Base-by-base conservation (phyloP, 192 early-diverging fungal species). In the Dissophora ornata region DNA sequence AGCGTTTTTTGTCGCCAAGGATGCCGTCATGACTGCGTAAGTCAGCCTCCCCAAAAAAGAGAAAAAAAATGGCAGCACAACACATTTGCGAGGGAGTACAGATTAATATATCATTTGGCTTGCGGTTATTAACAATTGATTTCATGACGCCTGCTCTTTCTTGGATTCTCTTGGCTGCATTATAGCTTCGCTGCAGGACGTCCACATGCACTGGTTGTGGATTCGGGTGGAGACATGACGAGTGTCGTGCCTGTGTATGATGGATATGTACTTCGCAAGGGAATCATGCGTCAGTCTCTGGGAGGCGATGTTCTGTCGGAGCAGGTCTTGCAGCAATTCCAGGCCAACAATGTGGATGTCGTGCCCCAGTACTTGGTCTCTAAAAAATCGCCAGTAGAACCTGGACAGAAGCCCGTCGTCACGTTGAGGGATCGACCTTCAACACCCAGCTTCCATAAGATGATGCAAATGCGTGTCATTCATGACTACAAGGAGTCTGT, bases 211-310 rank as follows among this genome's bases (percentile, higher is more conserved):
- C 83, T 99, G 22, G 94, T 99, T 29, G 68, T 99, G 48, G 96
- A 98, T 71, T 96, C 93, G 30, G 98, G 98, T 15, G 95, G 91
- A 67, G 84, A 89, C 34, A 89, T 83, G 50, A 94, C 95, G 1
- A 97, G 94, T 62, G 95, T 90, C 8, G 92, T 95, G 4, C 96
- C 98, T n/a, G 98, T 99, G 15, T 93, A 91, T 68, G 98, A 99
- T 69, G 98, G 98, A 32, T 98, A 91, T 73, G 94, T 96, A 18
- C 78, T 99, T 41, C 96, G 95, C 69, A 97, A 98, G 82, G 93
- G 85, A 19, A 87, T 88, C 33, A 80, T 94, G 46, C 83, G 87
- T 42, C 89, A 93, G 63, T 75, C 85, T 18, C 59, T 95, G 55
- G 97, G 87, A 49, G 98, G 97, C 46, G 91, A 97, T 75, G 82